These are phyloP conservation scores for Hygrocybe punicea DNA, from an alignment of 768 basidiomycete genomes.

Conservation along the genomic window DNA sequence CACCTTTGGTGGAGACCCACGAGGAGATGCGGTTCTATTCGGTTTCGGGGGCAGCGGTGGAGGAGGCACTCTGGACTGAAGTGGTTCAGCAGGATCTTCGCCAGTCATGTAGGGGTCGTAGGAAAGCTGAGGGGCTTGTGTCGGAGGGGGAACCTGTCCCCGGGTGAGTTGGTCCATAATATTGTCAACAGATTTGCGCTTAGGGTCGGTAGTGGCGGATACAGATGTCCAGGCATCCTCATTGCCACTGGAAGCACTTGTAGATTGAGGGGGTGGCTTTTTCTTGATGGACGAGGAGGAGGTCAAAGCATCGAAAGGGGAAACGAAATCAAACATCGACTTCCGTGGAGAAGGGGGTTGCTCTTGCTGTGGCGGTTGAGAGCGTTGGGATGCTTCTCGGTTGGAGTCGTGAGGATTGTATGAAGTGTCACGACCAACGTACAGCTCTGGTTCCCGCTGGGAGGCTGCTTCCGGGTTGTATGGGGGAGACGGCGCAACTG, in stretches of 20 bases:
- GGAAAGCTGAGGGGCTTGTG: conserved; percentile 38
- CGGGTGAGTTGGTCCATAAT: conserved; percentile 70
- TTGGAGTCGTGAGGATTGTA: conserved; percentile 43
- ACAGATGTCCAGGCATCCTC: conserved; percentile 61
- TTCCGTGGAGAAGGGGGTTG: conserved; percentile 66
- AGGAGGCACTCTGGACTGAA: conserved; percentile 47
- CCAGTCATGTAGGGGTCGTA: conserved; percentile 47
- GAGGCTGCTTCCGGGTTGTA: conserved; percentile 28
- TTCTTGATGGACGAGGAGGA: conserved; percentile 60
- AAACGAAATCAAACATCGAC: conserved; percentile 82
- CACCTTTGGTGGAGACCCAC: conserved; percentile 63
- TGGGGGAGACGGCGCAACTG: conserved; percentile 47
- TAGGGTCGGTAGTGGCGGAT: conserved; percentile 47
- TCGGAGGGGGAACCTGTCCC: conserved; percentile 38
- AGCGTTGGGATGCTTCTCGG: conserved; percentile 40
- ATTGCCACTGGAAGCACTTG: conserved; percentile 42
- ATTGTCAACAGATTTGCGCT: conserved; percentile 81
- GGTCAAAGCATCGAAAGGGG: conserved; percentile 73
- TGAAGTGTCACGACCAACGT: conserved; percentile 25
- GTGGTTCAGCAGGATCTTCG: conserved; percentile 47
- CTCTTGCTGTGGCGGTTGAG: conserved; percentile 43
- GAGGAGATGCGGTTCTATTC: conserved; percentile 50
- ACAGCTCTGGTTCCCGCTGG: conserved; percentile 45
- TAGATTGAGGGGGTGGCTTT: conserved; percentile 55
- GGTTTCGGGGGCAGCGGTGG: conserved; percentile 66